Base-by-base conservation (phyloP, 2,329 filamentous ascomycete genomes). In the Elsinoe ampelina region DNA sequence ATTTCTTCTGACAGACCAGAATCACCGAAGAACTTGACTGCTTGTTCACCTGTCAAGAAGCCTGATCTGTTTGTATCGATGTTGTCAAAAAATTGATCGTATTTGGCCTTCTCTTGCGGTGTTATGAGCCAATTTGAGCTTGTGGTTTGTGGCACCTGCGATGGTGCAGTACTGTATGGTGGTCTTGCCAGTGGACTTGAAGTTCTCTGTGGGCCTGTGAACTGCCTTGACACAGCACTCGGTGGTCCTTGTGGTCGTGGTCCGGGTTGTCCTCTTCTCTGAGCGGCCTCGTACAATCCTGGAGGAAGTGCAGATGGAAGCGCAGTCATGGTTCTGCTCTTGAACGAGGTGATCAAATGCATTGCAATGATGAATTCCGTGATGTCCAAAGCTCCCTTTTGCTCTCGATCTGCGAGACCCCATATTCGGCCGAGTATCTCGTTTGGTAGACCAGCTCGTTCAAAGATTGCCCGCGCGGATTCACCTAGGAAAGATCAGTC, bases 361-460 rank as follows among this genome's bases (percentile, higher is more conserved):
- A 98, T 98, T 45, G 93, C 93, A 66, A 98, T 95, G 67, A 95
- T 87, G 69, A 98, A 98, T 66, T 97, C 93, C 12, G 90, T 92
- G 64, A 85, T 79, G 58, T 91, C 87, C 35, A 98, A 78, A 32
- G 86, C 84, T 52, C 93, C 93, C 55, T 91, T 84, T 72, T 95
- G 90, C 71, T 96, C 91, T 0, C 89, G 93, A 69, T 98, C 93
- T 19, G 91, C 87, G 60, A 98, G 79, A 65, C 87, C 90, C 93
- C 93, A 98, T 74, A 98, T 96, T 63, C 87, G 84, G n/a, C 91
- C 91, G 32, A 98, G 78, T 10, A 87, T 80, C 64, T 97, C 90
- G 68, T 95, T 96, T 4, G 92, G 87, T 61, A 98, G 75, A 57
- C 87, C 84, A 1, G 92, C 92, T 69, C 90, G 89, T 71, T 97